Base-by-base conservation (phyloP, 169 alveolate species). In the Plasmodium ovale region DNA sequence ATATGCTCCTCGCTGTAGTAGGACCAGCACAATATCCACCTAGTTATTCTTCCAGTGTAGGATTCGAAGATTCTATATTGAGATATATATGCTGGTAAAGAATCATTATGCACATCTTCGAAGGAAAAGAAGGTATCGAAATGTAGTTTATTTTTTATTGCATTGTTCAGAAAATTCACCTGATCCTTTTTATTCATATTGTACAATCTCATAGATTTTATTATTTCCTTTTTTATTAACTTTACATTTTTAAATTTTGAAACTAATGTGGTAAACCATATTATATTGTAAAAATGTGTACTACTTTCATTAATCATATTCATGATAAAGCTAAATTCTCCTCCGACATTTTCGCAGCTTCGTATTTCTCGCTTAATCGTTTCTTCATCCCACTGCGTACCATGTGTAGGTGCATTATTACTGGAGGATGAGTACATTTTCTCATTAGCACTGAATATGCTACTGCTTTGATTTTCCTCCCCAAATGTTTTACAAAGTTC, bases 11-110 rank as follows among this genome's bases (percentile, higher is more conserved):
- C 89, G 42, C 74, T 89, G 67, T 88, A 93, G 54, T 88, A 93
- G 51, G 96, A 92, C 96, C 96, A 93, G 37, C 94, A 93, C 21
- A 93, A 33, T 33, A 82, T 92, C 96, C 96, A 93, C 19, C 96
- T 87, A 14, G 94, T 87, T 77, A 89, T 92, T 33, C 88, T 77
- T 0, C 95, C 94, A 35, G 74, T 93, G 60, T 79, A 72, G 3
- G 93, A 89, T 47, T 87, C 87, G 62, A 93, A 93, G 10, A 92
- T 89, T 58, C 96, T 73, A 64, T 92, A 65, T 91, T 93, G 95
- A 14, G 94, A 88, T 62, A 84, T 90, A 82, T 84, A 90, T 14
- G 91, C 51, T 27, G 87, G 70, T 27, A 89, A 56, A 6, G 82
- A 89, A 0, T 14, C 47, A 27, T 54, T 35, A 21, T 67, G 49